Percentiles rank a stretch among this genome's conserved stretches.
These are phyloP conservation scores for Podila horticola DNA, from an alignment of 192 early-diverging fungal species.

Conservation along the genomic window DNA sequence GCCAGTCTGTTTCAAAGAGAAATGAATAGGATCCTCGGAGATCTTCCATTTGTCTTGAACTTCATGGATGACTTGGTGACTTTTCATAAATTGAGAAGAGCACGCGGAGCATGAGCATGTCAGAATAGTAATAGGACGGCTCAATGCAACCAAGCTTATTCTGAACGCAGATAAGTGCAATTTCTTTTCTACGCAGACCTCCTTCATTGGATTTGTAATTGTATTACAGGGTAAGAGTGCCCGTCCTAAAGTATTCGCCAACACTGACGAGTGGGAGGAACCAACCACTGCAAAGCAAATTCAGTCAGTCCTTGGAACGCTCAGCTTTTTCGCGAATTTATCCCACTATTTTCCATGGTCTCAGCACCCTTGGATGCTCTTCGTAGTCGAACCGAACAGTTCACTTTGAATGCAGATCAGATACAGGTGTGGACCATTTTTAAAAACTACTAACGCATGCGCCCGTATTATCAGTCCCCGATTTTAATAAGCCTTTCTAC, in stretches of 20 bases:
- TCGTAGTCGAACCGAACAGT: constrained; percentile 10
- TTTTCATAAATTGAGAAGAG: constrained; percentile 4
- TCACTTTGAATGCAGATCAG: constrained; percentile 4
- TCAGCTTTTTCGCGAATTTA: constrained; percentile 30
- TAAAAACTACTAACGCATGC: neutral
- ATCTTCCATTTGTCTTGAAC: constrained; percentile 17
- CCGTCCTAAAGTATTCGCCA: constrained; percentile 18
- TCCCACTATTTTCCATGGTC: constrained; percentile 12
- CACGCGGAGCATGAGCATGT: neutral
- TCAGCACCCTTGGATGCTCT: constrained; percentile 30
- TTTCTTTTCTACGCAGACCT: too few relatives aligned
- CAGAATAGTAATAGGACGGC: constrained; percentile 9
- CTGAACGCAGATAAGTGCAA: too few relatives aligned
- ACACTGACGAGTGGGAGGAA: constrained; percentile 20
- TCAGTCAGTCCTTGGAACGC: constrained; percentile 23
- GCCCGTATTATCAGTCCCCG: constrained; percentile 17
- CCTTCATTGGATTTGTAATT: constrained; percentile 19
- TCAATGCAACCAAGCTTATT: too few relatives aligned
- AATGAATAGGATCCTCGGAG: constrained; percentile 19
- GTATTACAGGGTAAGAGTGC: constrained; percentile 12
- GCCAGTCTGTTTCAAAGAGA: constrained; percentile 18
- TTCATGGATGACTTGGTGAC: constrained; percentile 38
- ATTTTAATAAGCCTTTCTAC: constrained; percentile 17
- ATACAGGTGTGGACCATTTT: neutral
- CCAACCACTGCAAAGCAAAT: constrained; percentile 33